Evolutionary conservation across 2,329 filamentous ascomycete genomes (phyloP).

Genomic region (Xylariaceae sp.): DNA sequence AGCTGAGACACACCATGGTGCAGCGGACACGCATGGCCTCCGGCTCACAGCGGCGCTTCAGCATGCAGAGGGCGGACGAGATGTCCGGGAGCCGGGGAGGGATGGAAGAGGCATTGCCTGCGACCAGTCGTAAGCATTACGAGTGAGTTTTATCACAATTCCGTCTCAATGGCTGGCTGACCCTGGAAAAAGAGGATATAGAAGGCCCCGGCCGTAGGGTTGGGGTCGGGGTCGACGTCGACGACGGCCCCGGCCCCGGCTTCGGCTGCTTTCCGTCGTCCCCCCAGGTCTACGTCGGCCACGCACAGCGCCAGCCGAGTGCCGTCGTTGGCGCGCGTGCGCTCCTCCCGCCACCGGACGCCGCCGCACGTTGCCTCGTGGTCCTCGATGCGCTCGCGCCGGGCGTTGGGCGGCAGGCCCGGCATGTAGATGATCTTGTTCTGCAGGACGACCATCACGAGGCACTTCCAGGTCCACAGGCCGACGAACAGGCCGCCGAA

Average conservation of each 20-base stretch:
- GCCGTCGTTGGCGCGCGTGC: slow-evolving; percentile 54
- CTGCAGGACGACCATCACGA: slow-evolving; percentile 70
- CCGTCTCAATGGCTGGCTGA: no score
- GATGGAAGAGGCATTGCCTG: slow-evolving; percentile 53
- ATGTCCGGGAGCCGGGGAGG: slow-evolving; percentile 50
- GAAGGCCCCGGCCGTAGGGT: slow-evolving; percentile 31
- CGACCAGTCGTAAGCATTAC: slow-evolving; percentile 4
- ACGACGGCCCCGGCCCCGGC: no score
- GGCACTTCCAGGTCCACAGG: slow-evolving; percentile 60
- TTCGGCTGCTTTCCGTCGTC: slow-evolving; percentile 4
- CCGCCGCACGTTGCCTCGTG: slow-evolving; percentile 53
- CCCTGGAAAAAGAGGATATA: slow-evolving; percentile 54
- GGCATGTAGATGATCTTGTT: slow-evolving; percentile 80
- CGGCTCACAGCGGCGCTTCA: slow-evolving; percentile 31
- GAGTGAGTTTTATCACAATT: no score
- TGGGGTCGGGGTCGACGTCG: no score
- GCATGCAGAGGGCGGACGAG: slow-evolving; percentile 41
- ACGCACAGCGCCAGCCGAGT: slow-evolving; percentile 49
- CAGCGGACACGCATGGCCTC: slow-evolving; percentile 26
- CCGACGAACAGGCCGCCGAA: slow-evolving; percentile 58
- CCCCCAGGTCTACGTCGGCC: slow-evolving; percentile 30
- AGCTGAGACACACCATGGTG: slow-evolving; percentile 49
- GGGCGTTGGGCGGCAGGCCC: slow-evolving; percentile 62
- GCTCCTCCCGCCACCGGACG: slow-evolving; percentile 60
- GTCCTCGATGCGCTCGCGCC: slow-evolving; percentile 58